Evolutionary conservation across 768 basidiomycete species (phyloP).

Genomic region (Vararia minispora): DNA sequence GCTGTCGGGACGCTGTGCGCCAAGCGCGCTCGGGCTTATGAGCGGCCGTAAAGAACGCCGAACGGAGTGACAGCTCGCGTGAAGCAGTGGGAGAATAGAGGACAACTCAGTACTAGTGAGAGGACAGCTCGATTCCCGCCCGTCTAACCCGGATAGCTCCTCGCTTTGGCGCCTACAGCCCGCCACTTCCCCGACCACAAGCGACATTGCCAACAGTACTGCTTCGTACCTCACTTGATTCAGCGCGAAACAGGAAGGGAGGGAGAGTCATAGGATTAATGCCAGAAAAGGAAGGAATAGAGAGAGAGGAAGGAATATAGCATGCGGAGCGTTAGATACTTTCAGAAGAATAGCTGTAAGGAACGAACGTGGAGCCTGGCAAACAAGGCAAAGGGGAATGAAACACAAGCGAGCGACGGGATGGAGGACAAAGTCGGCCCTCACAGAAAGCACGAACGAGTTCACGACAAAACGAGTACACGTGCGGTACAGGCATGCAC

Average conservation of each 20-base stretch:
- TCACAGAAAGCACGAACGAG: neutral
- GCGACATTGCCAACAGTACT: too few relatives aligned
- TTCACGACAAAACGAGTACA: too few relatives aligned
- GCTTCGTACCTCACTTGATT: conserved; percentile 8
- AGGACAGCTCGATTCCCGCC: too few relatives aligned
- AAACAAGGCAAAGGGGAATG: conserved; percentile 1
- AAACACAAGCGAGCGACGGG: conserved; percentile 1
- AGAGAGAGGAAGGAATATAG: conserved; percentile 1
- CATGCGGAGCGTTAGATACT: neutral
- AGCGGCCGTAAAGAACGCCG: neutral
- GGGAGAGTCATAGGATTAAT: conserved; percentile 7
- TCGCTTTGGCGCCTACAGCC: too few relatives aligned
- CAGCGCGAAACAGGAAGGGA: conserved; percentile 6
- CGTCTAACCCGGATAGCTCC: too few relatives aligned
- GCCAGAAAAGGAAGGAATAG: conserved; percentile 13
- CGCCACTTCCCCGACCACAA: too few relatives aligned
- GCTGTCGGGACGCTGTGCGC: neutral
- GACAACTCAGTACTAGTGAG: too few relatives aligned
- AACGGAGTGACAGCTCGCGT: too few relatives aligned
- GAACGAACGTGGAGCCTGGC: neutral
- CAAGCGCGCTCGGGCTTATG: neutral
- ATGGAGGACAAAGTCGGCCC: conserved; percentile 1
- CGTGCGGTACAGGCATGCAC: too few relatives aligned
- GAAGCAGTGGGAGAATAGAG: too few relatives aligned
- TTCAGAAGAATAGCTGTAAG: neutral